Base-by-base conservation (phyloP, 2,329 filamentous ascomycete genomes). In the Colletotrichum magnum region DNA sequence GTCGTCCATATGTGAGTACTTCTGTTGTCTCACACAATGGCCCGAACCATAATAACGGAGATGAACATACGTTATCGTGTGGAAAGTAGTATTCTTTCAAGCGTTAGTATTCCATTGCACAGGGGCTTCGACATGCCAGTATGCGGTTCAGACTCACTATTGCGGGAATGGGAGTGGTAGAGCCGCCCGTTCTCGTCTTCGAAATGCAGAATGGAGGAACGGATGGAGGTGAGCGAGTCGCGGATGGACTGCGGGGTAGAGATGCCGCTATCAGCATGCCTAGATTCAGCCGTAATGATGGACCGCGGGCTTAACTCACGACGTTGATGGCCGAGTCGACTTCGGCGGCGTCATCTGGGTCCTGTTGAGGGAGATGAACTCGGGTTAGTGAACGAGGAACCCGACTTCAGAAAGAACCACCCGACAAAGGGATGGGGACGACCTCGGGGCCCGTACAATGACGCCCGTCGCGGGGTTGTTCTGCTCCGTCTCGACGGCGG, bases 61-160 rank as follows among this genome's bases (percentile, higher is more conserved):
- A 16, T 6, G 26, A 15, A 21, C 65, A 3, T 6, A 68, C 65
- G 13, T 65, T 68, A 5, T 68, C 65, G 4, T 68, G 65, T 5
- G 65, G 65, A 24, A 68, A 68, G 48, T 58, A 68, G 24, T 68
- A 68, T 68, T 68, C 65, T 68, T 1, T 2, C 21, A 10, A 15
- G 4, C 6, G 18, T 64, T n/a, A 64, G n/a, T 13, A 16, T 28
- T 39, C 2, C 2, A 21, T 16, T 9, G 6, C 1, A 2, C 6
- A 7, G 5, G 9, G 28, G 9, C 28, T 2, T 9, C 10, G 12
- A 2, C 2, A 26, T 2, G 0, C 15, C 9, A 10, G 4, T 15
- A 4, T 26, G 7, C 2, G 3, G 2, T 0, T 9, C 10, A 28
- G 0, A 28, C 41, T 48, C 32, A 68, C 65, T 68, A 51, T 61